These are phyloP conservation scores for Rhodomyrtus tomentosa DNA, from an alignment of 345 rosid species.

Conservation along the genomic window DNA sequence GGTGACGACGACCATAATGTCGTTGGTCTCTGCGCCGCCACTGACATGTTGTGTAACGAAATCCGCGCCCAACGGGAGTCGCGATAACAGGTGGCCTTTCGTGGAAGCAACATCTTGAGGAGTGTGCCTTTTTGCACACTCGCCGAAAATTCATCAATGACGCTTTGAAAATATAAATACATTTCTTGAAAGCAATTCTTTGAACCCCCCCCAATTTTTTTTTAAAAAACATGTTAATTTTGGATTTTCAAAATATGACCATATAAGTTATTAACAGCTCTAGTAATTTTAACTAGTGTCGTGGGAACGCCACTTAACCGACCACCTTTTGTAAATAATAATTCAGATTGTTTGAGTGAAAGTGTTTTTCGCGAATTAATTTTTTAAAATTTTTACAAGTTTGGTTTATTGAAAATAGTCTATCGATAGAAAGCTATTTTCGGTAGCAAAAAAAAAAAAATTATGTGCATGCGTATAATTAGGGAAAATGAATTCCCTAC, in stretches of 20 bases:
- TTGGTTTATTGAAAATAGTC: neutral
- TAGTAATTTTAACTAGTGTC: neutral
- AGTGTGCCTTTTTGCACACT: neutral
- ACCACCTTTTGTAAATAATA: neutral
- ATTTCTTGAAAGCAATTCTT: neutral
- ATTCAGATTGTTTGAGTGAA: neutral
- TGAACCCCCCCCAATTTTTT: no score
- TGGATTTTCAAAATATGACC: neutral
- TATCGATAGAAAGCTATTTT: rapidly evolving
- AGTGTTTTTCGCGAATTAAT: neutral
- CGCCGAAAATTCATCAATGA: neutral
- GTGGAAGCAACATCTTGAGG: neutral
- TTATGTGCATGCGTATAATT: neutral
- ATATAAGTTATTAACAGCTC: neutral
- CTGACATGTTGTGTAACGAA: neutral
- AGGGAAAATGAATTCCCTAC: no score
- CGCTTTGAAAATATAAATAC: no score
- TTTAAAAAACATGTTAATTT: neutral
- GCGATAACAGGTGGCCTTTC: neutral
- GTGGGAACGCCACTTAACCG: rapidly evolving
- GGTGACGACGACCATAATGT: neutral
- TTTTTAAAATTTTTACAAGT: rapidly evolving
- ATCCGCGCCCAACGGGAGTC: neutral
- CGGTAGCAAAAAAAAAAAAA: no score
- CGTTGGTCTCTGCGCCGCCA: neutral